Evolutionary conservation across 371 early-diverging fungal species (phyloP).

Genomic region (Nematocida homosporus): DNA sequence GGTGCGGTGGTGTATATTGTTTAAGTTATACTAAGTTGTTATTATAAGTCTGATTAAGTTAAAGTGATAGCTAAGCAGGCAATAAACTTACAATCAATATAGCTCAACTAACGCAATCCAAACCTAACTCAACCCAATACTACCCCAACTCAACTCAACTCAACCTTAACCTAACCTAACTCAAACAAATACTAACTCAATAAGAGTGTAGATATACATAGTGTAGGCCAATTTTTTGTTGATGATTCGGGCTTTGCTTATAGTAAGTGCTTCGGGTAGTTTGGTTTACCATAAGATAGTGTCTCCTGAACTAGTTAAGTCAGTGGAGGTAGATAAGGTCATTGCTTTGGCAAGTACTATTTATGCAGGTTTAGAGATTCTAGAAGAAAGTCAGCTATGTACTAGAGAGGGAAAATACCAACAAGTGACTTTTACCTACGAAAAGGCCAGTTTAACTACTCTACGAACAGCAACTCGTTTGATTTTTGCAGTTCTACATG

Average conservation of each 20-base stretch:
- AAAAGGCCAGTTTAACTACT: slow-evolving; percentile 9
- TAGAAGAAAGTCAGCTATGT: not conserved
- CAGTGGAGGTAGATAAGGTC: slow-evolving; percentile 30
- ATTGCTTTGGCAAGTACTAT: slow-evolving; percentile 47
- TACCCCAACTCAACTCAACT: too few relatives aligned
- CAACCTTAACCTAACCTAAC: too few relatives aligned
- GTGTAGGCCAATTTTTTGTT: not conserved
- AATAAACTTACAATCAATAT: too few relatives aligned
- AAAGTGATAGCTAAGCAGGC: too few relatives aligned
- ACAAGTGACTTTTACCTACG: not conserved
- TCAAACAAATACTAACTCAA: too few relatives aligned
- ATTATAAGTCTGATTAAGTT: too few relatives aligned
- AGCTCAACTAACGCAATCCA: too few relatives aligned
- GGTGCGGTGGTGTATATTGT: too few relatives aligned
- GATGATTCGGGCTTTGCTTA: slow-evolving; percentile 47
- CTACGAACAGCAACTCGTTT: slow-evolving; percentile 40
- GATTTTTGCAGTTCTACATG: slow-evolving; percentile 39
- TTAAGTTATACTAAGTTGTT: too few relatives aligned
- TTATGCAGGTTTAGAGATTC: slow-evolving; percentile 49
- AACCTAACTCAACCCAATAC: too few relatives aligned
- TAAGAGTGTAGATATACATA: slow-evolving; percentile 2
- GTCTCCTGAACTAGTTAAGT: not conserved
- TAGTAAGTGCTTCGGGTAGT: slow-evolving; percentile 31
- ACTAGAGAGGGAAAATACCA: not conserved
- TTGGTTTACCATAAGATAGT: not conserved